Percentiles rank a stretch among this genome's conserved stretches.
These are phyloP conservation scores for Penicillium polonicum DNA, from an alignment of 2,329 filamentous ascomycete genomes.

Conservation along the genomic window DNA sequence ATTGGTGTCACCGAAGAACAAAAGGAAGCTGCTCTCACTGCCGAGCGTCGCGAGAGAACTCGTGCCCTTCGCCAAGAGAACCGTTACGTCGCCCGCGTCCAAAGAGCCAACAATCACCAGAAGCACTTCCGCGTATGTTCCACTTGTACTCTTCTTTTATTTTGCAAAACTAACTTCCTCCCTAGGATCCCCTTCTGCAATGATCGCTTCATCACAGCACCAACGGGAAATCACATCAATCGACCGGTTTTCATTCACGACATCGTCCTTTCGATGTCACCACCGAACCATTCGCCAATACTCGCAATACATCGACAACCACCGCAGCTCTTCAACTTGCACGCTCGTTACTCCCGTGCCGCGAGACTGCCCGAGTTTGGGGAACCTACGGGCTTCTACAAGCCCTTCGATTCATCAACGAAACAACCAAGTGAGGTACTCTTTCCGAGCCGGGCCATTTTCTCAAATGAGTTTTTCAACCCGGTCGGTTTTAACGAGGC, in stretches of 20 bases:
- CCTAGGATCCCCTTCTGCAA: slow-evolving; percentile 54
- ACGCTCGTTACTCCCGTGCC: neutral
- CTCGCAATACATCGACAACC: neutral
- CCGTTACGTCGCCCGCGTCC: slow-evolving; percentile 67
- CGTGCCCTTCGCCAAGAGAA: slow-evolving; percentile 61
- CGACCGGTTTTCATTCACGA: neutral
- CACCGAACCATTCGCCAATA: neutral
- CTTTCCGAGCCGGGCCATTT: slow-evolving; percentile 6
- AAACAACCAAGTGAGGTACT: slow-evolving; percentile 4
- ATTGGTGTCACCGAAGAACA: slow-evolving; percentile 71
- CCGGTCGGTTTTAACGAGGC: slow-evolving; percentile 12
- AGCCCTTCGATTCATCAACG: neutral
- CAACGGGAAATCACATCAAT: neutral
- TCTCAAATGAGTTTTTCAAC: slow-evolving; percentile 7
- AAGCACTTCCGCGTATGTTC: slow-evolving; percentile 65
- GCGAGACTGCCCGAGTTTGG: neutral
- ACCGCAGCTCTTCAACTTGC: slow-evolving; percentile 1
- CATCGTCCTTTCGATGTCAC: slow-evolving; percentile 1
- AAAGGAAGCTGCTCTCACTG: slow-evolving; percentile 65
- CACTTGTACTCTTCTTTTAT: neutral
- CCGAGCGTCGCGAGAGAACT: slow-evolving; percentile 68
- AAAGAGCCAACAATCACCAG: slow-evolving; percentile 74
- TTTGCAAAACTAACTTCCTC: slow-evolving; percentile 19
- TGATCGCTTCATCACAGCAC: slow-evolving; percentile 30
- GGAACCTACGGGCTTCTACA: neutral